Evolutionary conservation across 495 filamentous ascomycete genomes (phyloP), one percentile per base, ranked within the genome.

Genomic region (Podospora australis): DNA sequence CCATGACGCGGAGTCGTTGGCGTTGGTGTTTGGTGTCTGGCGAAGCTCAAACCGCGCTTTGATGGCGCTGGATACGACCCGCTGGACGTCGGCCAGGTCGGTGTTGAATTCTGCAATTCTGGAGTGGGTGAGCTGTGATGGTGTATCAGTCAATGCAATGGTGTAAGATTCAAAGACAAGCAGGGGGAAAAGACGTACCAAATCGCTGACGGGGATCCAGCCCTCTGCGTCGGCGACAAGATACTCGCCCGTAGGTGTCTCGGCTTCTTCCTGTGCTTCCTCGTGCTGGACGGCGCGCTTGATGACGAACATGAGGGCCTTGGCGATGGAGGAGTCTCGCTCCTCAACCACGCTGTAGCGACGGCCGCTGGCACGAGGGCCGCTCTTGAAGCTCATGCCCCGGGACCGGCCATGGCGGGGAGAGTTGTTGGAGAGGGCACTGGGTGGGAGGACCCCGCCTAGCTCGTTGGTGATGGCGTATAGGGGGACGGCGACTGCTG

Each of bases 351-450:
- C 53, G 40, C 63, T 66, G 58, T 71, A 71, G 2, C 67, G 59
- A 2, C 67, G 63, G 36, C 65, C 62, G 5, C 34, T n/a, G 25
- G 34, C 25, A 35, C 44, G 22, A 60, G 50, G 13, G 50, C 50
- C 48, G 65, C 70, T 48, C 44, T 62, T 64, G 45, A 68, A 40
- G 46, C 69, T 73, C 53, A 69, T 67, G 8, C 63, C 69, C 42
- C 63, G 52, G 50, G 66, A 66, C 40, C 70, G 63, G 39, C 70
- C 70, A 59, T 73, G 70, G 35, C 70, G 67, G 34, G 69, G 63
- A 32, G 51, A 58, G 50, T 68, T 58, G 39, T 69, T 64, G n/a
- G 57, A 63, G 20, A 71, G 39, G 17, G 67, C 67, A 39, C 69
- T 71, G 17, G 70, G 70, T 10, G 64, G 62, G 39, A 73, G 67